Evolutionary conservation across 2,329 filamentous ascomycete species (phyloP), one percentile per base, ranked within the genome.

Genomic region (Intubia oerlemansii): DNA sequence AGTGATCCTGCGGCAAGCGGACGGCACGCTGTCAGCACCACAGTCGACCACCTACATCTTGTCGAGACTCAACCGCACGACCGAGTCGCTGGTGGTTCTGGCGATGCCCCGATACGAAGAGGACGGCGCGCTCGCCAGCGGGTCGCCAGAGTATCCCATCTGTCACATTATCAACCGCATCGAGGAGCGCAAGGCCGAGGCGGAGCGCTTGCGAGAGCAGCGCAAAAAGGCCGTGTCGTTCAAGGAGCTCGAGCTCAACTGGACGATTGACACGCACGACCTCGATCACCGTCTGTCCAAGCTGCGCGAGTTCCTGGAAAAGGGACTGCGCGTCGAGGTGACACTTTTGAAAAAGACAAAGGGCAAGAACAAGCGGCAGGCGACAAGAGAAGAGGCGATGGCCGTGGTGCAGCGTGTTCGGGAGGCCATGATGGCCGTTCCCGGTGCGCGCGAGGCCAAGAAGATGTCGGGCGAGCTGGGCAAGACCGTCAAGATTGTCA

Each of bases 241-340:
- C 11, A 93, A 93, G 53, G 73, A 74, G 44, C 49, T 93, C n/a
- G 84, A 93, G 52, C 41, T 95, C 41, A 85, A 81, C 48, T 95
- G 84, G 84, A 71, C 74, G 19, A 90, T 91, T 42, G 71, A 70
- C 35, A 44, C 50, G 10, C 65, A 85, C 44, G 84, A 93, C 53
- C 48, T 92, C 29, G 52, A 52, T n/a, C 72, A 78, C 46, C 66
- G 73, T 44, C 46, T 88, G 47, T 63, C 63, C 42, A 66, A 69
- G 51, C 47, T 85, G 41, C 51, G 51, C 35, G 58, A 53, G 30
- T 92, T 92, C 44, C 44, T 93, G 44, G 53, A 47, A 7, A 79
- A 80, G 47, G 82, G 82, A 1, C 62, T 65, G 45, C 69, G 61
- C 44, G 80, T 93, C 13, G 74, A 88, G 45, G 44, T 93, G 9